phyloP scores from a whole-genome alignment of 2,329 filamentous ascomycete genomes.

The Fusarium musae region DNA sequence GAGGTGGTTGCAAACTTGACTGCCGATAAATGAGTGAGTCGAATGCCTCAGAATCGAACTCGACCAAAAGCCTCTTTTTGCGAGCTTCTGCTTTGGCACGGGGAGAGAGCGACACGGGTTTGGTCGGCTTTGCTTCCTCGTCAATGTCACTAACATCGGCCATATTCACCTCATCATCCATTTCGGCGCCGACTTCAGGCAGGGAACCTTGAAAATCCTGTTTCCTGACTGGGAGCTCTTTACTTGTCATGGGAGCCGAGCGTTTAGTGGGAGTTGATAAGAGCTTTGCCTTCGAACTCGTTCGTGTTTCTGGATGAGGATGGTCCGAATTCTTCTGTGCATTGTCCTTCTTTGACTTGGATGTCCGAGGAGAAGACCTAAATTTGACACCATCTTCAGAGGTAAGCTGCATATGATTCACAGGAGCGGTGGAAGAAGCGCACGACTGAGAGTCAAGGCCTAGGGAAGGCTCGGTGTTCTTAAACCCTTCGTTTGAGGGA shows the following conservation, averaged over 20 bases:
- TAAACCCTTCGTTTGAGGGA: neutral
- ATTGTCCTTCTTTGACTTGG: neutral
- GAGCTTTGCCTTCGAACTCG: neutral
- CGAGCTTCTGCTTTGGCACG: slow-evolving; percentile 12
- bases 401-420: neutral
- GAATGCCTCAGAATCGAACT: slow-evolving; percentile 47
- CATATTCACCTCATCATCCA: slow-evolving; percentile 21
- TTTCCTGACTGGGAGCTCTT: neutral
- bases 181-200: neutral
- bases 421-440: neutral
- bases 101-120: slow-evolving; percentile 1
- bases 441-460: neutral
- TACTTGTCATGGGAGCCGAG: neutral
- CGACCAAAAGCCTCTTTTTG: slow-evolving; percentile 15
- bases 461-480: neutral
- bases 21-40: slow-evolving; percentile 55
- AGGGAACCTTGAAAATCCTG: neutral
- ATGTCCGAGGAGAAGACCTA: neutral
- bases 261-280: slow-evolving; percentile 2
- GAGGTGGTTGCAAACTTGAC: slow-evolving; percentile 41
- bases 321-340: slow-evolving; percentile 1
- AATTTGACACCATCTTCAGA: neutral
- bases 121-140: neutral
- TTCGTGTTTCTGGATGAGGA: neutral
- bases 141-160: slow-evolving; percentile 17